phyloP scores from a whole-genome alignment of 2,329 filamentous ascomycete species.

The Alternaria triticina region DNA sequence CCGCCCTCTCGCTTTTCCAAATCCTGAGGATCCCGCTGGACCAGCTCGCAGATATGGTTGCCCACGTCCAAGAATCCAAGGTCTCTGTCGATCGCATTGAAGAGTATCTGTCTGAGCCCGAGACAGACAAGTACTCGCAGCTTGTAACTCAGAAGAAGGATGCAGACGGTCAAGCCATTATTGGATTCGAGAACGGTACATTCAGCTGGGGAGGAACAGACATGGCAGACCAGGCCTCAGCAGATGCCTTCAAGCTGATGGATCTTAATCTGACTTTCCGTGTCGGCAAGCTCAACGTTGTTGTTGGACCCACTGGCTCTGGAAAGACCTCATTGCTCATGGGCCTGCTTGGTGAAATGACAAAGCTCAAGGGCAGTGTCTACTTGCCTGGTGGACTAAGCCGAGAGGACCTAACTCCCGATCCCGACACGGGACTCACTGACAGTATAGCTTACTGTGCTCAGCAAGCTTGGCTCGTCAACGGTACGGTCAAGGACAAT shows the following conservation, averaged over 20 bases:
- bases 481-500: constrained; percentile 94
- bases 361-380: constrained; percentile 77
- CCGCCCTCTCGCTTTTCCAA: constrained; percentile 93
- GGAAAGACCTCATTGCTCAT: constrained; percentile 96
- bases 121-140: constrained; percentile 94
- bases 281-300: constrained; percentile 86
- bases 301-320: constrained; percentile 90
- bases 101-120: constrained; percentile 88
- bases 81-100: constrained; percentile 97
- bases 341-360: constrained; percentile 97
- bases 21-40: constrained; percentile 91
- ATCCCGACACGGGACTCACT: constrained; percentile 83
- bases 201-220: constrained; percentile 82
- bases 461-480: constrained; percentile 95
- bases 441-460: constrained; percentile 96
- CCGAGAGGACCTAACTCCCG: constrained; percentile 80
- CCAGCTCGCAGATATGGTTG: constrained; percentile 97
- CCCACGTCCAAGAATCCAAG: constrained; percentile 95
- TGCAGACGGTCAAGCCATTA: constrained; percentile 72
- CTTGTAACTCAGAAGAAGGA: constrained; percentile 73
- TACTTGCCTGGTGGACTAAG: constrained; percentile 85
- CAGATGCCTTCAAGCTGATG: constrained; percentile 76
- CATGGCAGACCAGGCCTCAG: constrained; percentile 60
- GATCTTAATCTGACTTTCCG: constrained; percentile 83
- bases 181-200: constrained; percentile 84